Base-by-base conservation (phyloP, 345 rosid species). In the Carallia pectinifolia region DNA sequence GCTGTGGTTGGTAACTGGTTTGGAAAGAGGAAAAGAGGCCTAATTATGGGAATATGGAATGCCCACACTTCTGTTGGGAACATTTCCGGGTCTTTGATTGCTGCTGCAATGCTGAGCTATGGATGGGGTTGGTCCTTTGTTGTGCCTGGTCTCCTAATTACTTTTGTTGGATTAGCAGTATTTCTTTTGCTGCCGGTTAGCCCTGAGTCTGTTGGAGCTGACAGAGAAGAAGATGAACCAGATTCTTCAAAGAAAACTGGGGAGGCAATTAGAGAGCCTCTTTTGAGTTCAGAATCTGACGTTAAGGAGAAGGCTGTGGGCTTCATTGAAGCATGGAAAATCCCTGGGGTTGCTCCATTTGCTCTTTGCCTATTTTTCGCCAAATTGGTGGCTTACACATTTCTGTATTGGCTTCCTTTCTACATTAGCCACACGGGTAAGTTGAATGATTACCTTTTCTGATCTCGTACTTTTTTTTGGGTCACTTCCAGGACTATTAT, bases 121-220 rank as follows among this genome's bases (percentile, higher is more conserved):
- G 97, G 97, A n/a, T 95, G 99, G 99, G 99, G 97, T 8, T 92
- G 97, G 97, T 92, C 97, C 29, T 92, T 95, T 75, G 90, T 87
- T 38, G 81, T 89, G 67, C 99, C 99, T 29, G 96, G 97, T 74
- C 72, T 90, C 8, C 13, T 83, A 12, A 85, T 89, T 31, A 85
- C 71, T 36, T 71, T 86, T 58, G 17, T 74, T 0, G 99, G 99
- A 2, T 39, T 92, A 44, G 74, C 86, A 44, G 87, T 90, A 56
- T 85, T 90, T 72, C 82, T 89, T 58, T 74, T 89, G 16, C 87
- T 95, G 77, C 97, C 97, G 0, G 89, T 92, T 59, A 82, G 68
- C 76, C 96, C 97, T 29, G 93, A 86, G 63, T 74, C 81, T 9
- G 96, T 92, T 36, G 93, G 97, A 69, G 86, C 81, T 44, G 82